Conservation (phyloP, 164 flowering plant species). For the Annona squamosa region DNA sequence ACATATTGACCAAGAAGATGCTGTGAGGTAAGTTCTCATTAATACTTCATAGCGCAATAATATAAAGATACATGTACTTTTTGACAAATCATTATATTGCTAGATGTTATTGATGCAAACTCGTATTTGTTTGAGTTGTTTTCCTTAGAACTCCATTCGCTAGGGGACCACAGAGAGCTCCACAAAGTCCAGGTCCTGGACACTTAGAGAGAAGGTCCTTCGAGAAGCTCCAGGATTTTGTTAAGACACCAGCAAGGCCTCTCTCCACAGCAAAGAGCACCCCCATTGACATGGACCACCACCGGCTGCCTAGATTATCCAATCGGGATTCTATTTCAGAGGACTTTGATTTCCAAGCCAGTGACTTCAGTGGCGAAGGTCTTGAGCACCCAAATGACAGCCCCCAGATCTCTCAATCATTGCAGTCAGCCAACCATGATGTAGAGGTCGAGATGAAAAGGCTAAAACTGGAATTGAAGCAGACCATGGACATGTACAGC, state of each 20-base stretch:
- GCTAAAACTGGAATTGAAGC: conserved; percentile 55
- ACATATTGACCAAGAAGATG: conserved; percentile 9
- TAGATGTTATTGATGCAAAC: neutral
- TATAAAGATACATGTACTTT: too few species aligned
- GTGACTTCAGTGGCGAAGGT: conserved; percentile 26
- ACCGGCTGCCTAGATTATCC: conserved; percentile 4
- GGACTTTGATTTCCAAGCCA: conserved; percentile 29
- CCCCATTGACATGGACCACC: conserved; percentile 8
- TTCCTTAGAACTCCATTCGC: conserved; percentile 13
- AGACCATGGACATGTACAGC: conserved; percentile 74
- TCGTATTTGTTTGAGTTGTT: neutral
- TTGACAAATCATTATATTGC: too few species aligned
- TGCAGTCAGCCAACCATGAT: conserved; percentile 13
- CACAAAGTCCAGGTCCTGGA: neutral
- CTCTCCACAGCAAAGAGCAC: conserved; percentile 13
- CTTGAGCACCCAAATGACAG: conserved; percentile 21
- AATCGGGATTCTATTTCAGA: conserved; percentile 23
- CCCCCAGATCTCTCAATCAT: conserved; percentile 11
- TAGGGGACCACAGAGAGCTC: conserved; percentile 12
- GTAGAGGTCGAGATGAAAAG: conserved; percentile 66
- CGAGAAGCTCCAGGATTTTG: conserved; percentile 16
- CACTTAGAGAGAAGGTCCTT: conserved; percentile 15
- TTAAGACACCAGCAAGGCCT: conserved; percentile 7
- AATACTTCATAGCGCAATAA: too few species aligned
- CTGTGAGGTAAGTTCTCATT: conserved; percentile 2